phyloP scores from a whole-genome alignment of 2,329 filamentous ascomycete species.

The Calcarisporium arbuscula region DNA sequence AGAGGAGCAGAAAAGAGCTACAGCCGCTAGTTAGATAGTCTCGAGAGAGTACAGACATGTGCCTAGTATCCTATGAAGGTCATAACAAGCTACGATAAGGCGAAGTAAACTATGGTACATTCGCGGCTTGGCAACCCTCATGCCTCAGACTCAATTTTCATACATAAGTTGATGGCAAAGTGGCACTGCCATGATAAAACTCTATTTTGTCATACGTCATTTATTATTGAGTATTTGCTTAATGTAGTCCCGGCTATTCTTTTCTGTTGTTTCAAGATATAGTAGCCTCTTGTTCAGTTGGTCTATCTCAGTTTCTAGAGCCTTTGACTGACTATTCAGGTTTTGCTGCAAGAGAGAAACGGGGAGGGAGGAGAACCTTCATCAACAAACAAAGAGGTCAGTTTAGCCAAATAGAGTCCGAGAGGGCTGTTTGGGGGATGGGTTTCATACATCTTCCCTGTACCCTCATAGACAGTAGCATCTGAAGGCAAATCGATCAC shows the following conservation, averaged over 20 bases:
- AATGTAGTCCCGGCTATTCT: constrained; percentile 88
- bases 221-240: constrained; percentile 71
- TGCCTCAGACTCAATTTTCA: too few relatives aligned
- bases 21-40: too few relatives aligned
- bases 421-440: neutral
- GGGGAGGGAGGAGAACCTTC: constrained; percentile 81
- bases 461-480: constrained; percentile 85
- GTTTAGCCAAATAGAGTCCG: constrained; percentile 3
- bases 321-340: constrained; percentile 66
- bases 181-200: too few relatives aligned
- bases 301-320: constrained; percentile 70
- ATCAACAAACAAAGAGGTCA: constrained; percentile 4
- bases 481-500: constrained; percentile 67
- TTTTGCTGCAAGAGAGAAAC: constrained; percentile 68
- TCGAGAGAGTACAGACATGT: too few relatives aligned
- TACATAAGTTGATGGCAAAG: too few relatives aligned
- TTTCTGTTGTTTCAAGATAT: constrained; percentile 90
- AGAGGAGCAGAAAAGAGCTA: too few relatives aligned
- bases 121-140: too few relatives aligned
- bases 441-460: constrained; percentile 89
- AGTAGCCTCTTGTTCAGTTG: constrained; percentile 82
- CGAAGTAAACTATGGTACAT: too few relatives aligned
- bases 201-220: constrained; percentile 11
- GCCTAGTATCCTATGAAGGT: too few relatives aligned
- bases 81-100: too few relatives aligned